Evolutionary conservation across 2,329 filamentous ascomycete species (phyloP), one percentile per base, ranked within the genome.

Genomic region (Fusarium succisae): DNA sequence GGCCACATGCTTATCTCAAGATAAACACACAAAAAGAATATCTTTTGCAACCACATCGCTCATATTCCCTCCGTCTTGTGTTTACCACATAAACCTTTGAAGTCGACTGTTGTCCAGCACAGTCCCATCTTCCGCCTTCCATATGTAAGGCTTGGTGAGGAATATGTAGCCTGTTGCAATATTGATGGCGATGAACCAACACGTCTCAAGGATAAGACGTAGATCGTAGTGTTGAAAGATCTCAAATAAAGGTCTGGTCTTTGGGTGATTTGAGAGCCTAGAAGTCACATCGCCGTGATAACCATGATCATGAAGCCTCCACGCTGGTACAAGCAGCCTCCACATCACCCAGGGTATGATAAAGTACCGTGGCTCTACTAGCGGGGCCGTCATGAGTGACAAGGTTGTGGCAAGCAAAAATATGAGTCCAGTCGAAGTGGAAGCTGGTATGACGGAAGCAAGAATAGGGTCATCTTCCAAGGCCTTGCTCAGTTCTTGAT

Each of bases 291-390:
- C 55, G 39, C 30, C 14, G 3, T n/a, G 9, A 9, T 11, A 28
- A 32, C 66, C 61, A 39, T 78, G 76, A 30, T 77, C 73, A 41
- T 77, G 72, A 9, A 78, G 44, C 37, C 74, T 74, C 84, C 84
- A 85, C 58, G 86, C 82, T 1, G 94, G 94, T 2, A 97, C 84
- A 78, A 97, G 89, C 13, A 98, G 83, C 2, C 96, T 89, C 94
- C 95, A 98, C 78, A 98, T 91, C 14, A 98, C 89, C 94, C 95
- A 99, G 0, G 96, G 95, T 18, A 98, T 87, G 80, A 99, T 97
- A 82, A 98, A 98, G 82, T 99, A 99, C 20, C 96, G 90, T 20
- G 96, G 96, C 81, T 99, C 96, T 15, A 99, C 96, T 2, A 99
- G 88, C 1, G 96, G 95, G 0, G 96, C 95, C 2, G 94, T 96